Percentiles rank a stretch among this genome's conserved stretches.
Evolutionary conservation across 768 basidiomycete genomes (phyloP).

Genomic region (Agaricus bisporus): DNA sequence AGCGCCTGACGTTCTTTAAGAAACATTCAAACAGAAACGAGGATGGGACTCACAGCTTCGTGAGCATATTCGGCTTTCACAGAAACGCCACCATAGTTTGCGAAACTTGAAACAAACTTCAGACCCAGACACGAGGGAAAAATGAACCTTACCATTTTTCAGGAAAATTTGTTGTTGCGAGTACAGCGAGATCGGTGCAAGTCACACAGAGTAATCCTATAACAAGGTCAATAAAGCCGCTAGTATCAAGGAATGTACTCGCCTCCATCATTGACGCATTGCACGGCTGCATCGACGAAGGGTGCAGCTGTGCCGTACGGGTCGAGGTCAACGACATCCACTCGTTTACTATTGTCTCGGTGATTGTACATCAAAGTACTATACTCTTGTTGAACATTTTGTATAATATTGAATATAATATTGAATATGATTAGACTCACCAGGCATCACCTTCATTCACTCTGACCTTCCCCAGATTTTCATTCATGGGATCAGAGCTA

Average conservation of each 20-base stretch:
- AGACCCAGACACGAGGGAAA: not conserved
- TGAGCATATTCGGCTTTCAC: slow-evolving; percentile 93
- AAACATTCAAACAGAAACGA: slow-evolving; percentile 4
- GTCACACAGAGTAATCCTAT: slow-evolving; percentile 89
- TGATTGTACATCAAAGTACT: slow-evolving; percentile 76
- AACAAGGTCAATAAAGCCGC: not conserved
- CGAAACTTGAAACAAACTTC: slow-evolving; percentile 51
- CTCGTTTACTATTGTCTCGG: slow-evolving; percentile 62
- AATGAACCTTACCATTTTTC: slow-evolving; percentile 78
- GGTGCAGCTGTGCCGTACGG: slow-evolving; percentile 97
- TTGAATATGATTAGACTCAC: slow-evolving; percentile 34
- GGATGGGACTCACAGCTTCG: slow-evolving; percentile 61
- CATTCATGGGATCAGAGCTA: slow-evolving; percentile 13
- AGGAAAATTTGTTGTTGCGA: slow-evolving; percentile 90
- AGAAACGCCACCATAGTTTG: slow-evolving; percentile 91
- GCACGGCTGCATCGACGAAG: slow-evolving; percentile 93
- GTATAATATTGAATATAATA: not conserved
- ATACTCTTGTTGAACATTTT: not conserved
- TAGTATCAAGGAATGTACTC: slow-evolving; percentile 13
- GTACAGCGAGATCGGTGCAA: slow-evolving; percentile 91
- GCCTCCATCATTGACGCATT: slow-evolving; percentile 83
- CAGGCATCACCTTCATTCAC: slow-evolving; percentile 95
- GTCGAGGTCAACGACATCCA: slow-evolving; percentile 96
- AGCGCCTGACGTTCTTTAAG: slow-evolving; percentile 56
- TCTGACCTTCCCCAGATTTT: slow-evolving; percentile 46